Conservation (phyloP, 2,329 filamentous ascomycete species). For the Penicillium sp. region DNA sequence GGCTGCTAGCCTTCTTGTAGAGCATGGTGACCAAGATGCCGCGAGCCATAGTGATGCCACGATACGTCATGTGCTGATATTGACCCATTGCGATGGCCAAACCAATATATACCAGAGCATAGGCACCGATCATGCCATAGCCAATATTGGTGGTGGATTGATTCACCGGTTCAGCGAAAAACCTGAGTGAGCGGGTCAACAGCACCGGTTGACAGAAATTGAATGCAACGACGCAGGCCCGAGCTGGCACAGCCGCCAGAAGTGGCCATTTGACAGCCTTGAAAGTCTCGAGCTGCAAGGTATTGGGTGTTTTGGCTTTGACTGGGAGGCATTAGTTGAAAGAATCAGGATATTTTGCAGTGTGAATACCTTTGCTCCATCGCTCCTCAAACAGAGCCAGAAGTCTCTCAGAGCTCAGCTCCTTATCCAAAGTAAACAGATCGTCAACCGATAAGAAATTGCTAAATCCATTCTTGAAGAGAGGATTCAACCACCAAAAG, state of each 20-base stretch:
- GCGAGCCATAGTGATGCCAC: constrained; percentile 41
- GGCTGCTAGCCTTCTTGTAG: constrained; percentile 41
- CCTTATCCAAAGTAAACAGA: constrained; percentile 43
- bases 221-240: constrained; percentile 33
- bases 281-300: constrained; percentile 28
- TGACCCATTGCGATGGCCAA: constrained; percentile 39
- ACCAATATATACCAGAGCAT: constrained; percentile 40
- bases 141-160: constrained; percentile 31
- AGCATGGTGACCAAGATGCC: constrained; percentile 46
- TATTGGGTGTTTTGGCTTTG: constrained; percentile 22
- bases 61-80: constrained; percentile 42
- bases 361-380: constrained; percentile 38
- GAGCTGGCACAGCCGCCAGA: constrained; percentile 29
- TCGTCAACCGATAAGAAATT: constrained; percentile 43
- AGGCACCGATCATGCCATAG: constrained; percentile 43
- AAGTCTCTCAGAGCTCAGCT: constrained; percentile 40
- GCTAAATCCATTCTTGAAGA: constrained; percentile 48
- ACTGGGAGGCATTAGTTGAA: constrained; percentile 21
- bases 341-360: background rate
- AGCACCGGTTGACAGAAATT: constrained; percentile 38
- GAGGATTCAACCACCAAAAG: constrained; percentile 51
- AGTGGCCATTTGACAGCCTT: constrained; percentile 33
- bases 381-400: constrained; percentile 33
- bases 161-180: constrained; percentile 27
- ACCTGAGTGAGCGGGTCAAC: constrained; percentile 34